A percentile compares a stretch with the other conserved stretches of the same genome.
These are phyloP conservation scores for Chytriomyces sp. DNA, from an alignment of 192 early-diverging fungal genomes.

Conservation along the genomic window DNA sequence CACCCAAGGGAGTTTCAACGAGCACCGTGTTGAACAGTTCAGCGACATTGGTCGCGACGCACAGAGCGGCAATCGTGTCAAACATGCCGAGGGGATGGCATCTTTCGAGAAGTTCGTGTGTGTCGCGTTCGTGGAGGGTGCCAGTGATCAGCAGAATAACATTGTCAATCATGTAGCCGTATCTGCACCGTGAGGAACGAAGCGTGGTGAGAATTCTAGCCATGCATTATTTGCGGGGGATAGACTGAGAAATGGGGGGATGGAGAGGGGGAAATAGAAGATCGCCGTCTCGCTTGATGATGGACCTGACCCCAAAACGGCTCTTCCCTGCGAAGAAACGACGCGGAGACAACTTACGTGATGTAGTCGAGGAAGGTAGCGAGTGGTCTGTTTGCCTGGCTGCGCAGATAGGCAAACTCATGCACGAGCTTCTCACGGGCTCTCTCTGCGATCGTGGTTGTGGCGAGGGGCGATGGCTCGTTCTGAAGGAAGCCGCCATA, in stretches of 20 bases:
- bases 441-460: constrained; percentile 87
- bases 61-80: constrained; percentile 97
- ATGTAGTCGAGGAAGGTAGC: constrained; percentile 95
- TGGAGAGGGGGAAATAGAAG: too few species aligned
- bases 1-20: constrained; percentile 93
- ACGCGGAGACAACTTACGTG: constrained; percentile 65
- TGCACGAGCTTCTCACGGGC: constrained; percentile 85
- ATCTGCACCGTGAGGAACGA: constrained; percentile 44
- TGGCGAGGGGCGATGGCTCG: constrained; percentile 93
- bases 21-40: constrained; percentile 96
- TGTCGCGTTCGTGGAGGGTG: constrained; percentile 97
- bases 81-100: constrained; percentile 98
- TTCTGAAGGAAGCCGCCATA: constrained; percentile 94
- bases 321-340: not conserved
- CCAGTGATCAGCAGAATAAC: constrained; percentile 97
- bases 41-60: constrained; percentile 92
- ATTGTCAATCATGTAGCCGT: constrained; percentile 99
- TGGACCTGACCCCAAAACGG: too few species aligned
- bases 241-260: not conserved
- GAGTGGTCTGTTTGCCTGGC: constrained; percentile 80
- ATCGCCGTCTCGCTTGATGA: too few species aligned
- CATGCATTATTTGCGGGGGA: not conserved
- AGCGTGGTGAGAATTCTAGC: not conserved
- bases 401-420: constrained; percentile 91
- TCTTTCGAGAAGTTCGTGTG: constrained; percentile 92